phyloP scores from a whole-genome alignment of 202 grass and related monocot genomes.

The Dendrocalamus latiflorus region DNA sequence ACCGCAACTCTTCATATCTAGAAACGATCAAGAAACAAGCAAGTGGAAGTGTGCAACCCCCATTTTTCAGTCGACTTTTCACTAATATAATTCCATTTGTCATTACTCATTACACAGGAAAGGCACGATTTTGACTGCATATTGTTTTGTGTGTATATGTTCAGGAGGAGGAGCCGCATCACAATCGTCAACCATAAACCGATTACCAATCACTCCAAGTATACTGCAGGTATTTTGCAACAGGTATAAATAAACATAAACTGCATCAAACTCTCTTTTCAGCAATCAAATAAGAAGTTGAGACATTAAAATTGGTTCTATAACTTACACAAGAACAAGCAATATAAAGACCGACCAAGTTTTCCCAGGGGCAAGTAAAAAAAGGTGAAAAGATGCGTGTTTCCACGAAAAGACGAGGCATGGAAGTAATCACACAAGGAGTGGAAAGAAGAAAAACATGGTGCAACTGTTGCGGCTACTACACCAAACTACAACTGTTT shows the following conservation, averaged over 20 bases:
- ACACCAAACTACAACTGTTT: conserved; percentile 37
- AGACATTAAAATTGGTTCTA: neutral
- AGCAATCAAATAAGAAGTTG: neutral
- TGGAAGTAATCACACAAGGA: neutral
- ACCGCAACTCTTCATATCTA: neutral
- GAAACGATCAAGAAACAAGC: neutral
- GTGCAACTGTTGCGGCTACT: conserved; percentile 32
- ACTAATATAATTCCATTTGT: neutral
- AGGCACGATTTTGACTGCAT: conserved; percentile 2
- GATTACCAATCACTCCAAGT: neutral
- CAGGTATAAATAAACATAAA: neutral
- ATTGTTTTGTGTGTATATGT: neutral
- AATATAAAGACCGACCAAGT: neutral
- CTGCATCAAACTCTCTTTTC: neutral
- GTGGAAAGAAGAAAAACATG: neutral
- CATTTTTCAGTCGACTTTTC: neutral
- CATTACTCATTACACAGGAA: neutral
- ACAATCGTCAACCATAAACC: neutral
- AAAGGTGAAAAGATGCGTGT: neutral
- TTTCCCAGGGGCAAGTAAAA: neutral
- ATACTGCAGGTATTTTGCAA: neutral
- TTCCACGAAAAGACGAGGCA: neutral
- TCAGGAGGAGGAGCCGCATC: neutral
- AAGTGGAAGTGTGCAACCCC: neutral
- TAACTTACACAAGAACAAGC: neutral